Base-by-base conservation (phyloP, 2,329 filamentous ascomycete species). In the Cryphonectria japonica region DNA sequence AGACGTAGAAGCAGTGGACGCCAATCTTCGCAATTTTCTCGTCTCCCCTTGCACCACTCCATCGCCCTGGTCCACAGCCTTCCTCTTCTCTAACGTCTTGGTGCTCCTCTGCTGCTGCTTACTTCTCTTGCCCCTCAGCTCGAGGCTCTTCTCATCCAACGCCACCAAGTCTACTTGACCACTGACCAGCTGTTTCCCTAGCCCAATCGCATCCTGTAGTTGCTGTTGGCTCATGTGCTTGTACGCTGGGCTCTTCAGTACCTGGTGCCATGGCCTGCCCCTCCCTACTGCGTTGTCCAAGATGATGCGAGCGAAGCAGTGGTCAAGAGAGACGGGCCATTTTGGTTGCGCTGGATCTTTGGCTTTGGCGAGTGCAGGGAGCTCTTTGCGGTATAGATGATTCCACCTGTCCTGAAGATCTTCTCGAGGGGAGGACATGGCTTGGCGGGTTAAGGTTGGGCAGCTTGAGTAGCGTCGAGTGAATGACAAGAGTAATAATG, bases 221-320 rank as follows among this genome's bases (percentile, higher is more conserved):
- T 69, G 69, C 26, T 69, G 22, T 26, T 34, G 39, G 52, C 52
- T 69, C 66, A 71, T 71, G 19, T 71, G 14, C 66, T 62, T 69
- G 19, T 71, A 71, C 2, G 69, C 69, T n/a, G 69, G 66, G 32
- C 66, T 71, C 34, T 71, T 69, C 52, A 66, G n/a, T 8, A 66
- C 69, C 41, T 69, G 60, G 6, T 64, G 61, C 69, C 69, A 71
- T 7, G 69, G 69, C 19, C 26, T 37, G 16, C 69, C 41, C 60
- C 62, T 69, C 6, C 69, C 69, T 0, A 71, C 19, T 11, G 61
- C 61, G 14, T 71, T 71, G 22, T 69, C 69, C 16, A 71, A 66
- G 39, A 69, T 59, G n/a, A 71, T 69, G 3, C 66, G 66, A 6
- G 69, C 69, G 13, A 71, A 71, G 4, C 69, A 71, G 41, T 71